These are phyloP conservation scores for Aspergillus hortae DNA, from an alignment of 2,329 filamentous ascomycete genomes.

Conservation along the genomic window DNA sequence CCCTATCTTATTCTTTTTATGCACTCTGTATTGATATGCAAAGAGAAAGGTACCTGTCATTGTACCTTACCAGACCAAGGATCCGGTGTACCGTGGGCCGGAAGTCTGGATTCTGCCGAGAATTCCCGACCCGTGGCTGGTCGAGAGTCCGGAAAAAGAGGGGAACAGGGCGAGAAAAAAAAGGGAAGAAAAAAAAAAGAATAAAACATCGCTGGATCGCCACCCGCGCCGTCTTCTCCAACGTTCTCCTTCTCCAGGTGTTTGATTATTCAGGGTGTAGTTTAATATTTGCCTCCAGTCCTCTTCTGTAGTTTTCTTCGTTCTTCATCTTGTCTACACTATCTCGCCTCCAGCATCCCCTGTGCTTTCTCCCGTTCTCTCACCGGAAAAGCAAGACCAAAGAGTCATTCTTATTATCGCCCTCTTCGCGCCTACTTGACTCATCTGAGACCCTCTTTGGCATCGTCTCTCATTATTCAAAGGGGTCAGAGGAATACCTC, in stretches of 20 bases:
- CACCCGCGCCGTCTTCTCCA: background rate
- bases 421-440: background rate
- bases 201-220: background rate
- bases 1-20: no score
- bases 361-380: background rate
- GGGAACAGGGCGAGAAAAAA: background rate
- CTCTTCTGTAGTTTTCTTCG: background rate
- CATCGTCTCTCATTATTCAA: no score
- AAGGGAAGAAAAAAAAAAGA: background rate
- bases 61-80: no score
- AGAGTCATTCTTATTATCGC: no score
- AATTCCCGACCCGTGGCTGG: background rate
- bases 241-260: background rate
- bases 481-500: background rate
- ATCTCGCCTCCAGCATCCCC: background rate
- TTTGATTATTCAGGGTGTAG: background rate
- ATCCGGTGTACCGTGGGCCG: background rate
- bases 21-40: no score
- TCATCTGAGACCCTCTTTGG: conserved; percentile 3
- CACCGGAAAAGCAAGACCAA: background rate
- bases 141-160: background rate
- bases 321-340: background rate
- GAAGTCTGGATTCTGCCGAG: background rate
- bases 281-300: background rate
- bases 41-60: no score